Conservation (phyloP, 2,329 filamentous ascomycete genomes). For the Microdochium trichocladiopsis region DNA sequence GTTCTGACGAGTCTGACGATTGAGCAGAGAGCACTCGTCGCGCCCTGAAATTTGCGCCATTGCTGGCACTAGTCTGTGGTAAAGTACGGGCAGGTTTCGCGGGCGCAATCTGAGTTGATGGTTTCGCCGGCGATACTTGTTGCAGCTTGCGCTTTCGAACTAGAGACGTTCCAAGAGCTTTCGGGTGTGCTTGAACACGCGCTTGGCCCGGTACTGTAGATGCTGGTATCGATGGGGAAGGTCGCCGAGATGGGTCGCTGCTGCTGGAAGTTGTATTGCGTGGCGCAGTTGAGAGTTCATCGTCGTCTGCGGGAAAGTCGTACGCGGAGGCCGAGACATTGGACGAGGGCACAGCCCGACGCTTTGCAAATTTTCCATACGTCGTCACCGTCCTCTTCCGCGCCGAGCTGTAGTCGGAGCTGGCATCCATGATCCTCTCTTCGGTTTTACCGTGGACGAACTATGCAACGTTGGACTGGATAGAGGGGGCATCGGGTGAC, state of each 20-base stretch:
- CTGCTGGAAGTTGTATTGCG: constrained; percentile 10
- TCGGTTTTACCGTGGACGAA: not conserved
- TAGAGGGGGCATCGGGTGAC: not conserved
- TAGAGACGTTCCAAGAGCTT: not conserved
- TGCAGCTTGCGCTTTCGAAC: constrained; percentile 22
- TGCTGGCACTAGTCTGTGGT: constrained; percentile 3
- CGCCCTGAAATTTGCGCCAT: not conserved
- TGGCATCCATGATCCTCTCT: constrained; percentile 13
- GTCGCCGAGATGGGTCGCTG: constrained; percentile 8
- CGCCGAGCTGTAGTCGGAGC: constrained; percentile 14
- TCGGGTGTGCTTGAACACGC: not conserved
- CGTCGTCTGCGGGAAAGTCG: constrained; percentile 15
- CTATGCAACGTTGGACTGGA: not conserved
- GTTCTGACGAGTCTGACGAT: constrained; percentile 13
- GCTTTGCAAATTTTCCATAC: constrained; percentile 16
- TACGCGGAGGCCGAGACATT: constrained; percentile 8
- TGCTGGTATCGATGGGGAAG: constrained; percentile 9
- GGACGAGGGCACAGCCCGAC: not conserved
- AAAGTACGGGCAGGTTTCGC: constrained; percentile 6
- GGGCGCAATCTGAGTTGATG: constrained; percentile 9
- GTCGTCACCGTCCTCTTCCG: constrained; percentile 17
- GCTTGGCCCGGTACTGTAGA: not conserved
- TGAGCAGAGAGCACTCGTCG: not conserved
- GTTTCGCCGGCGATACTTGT: constrained; percentile 16
- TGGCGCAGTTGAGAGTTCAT: constrained; percentile 9